phyloP scores from a whole-genome alignment of 2,329 filamentous ascomycete genomes.

The Huntiella bhutanensis region DNA sequence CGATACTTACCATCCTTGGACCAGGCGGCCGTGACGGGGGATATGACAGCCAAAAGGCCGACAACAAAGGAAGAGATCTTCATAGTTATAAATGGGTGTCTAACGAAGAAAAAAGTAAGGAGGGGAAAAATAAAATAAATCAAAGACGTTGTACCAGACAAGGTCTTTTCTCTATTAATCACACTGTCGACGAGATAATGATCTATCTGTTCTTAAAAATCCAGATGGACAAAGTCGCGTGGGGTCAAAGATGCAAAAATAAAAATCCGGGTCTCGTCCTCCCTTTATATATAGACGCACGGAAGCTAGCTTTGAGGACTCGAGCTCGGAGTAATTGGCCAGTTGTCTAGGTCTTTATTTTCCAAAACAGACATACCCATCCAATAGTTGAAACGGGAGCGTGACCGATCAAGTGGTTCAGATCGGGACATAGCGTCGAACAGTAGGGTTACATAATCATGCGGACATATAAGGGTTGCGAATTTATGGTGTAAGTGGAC shows the following conservation, averaged over 20 bases:
- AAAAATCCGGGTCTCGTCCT: not conserved
- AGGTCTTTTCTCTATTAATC: not conserved
- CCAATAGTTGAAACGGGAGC: too few species aligned
- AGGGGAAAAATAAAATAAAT: not conserved
- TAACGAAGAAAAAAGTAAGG: not conserved
- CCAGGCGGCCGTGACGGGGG: conserved; percentile 55
- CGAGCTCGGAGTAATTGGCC: too few species aligned
- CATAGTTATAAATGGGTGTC: conserved; percentile 28
- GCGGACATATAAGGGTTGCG: not conserved
- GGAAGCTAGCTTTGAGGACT: not conserved
- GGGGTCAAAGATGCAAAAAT: not conserved
- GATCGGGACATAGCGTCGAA: not conserved
- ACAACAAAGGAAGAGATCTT: conserved; percentile 48
- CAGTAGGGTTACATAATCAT: not conserved
- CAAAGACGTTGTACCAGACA: not conserved
- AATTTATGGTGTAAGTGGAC: not conserved
- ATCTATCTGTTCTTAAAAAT: too few species aligned
- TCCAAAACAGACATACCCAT: too few species aligned
- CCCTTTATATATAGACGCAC: not conserved
- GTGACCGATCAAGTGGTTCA: too few species aligned
- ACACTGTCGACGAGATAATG: too few species aligned
- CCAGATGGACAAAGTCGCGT: too few species aligned
- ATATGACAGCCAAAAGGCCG: conserved; percentile 49
- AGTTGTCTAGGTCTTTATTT: too few species aligned
- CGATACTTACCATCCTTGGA: conserved; percentile 54